Base-by-base conservation (phyloP, 1,139 yeast genomes). In the Suhomyces ambrosiae region DNA sequence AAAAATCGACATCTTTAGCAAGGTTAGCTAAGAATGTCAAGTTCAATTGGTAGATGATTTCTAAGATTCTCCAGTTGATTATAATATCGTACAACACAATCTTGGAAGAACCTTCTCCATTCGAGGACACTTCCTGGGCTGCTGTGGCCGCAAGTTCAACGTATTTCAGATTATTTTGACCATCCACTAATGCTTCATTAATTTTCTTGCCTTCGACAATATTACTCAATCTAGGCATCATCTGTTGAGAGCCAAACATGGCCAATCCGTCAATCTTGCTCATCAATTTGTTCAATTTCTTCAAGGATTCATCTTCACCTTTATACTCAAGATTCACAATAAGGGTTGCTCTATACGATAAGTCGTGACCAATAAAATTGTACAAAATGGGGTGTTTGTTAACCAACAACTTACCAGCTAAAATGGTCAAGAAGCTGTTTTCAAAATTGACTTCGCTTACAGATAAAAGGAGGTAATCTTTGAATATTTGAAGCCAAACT, bases 21-120 rank as follows among this genome's bases (percentile, higher is more conserved):
- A 27, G 54, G 16, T 50, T 45, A 11, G 54, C 49, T 45, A 70
- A 58, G 38, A 60, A 66, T 11, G 48, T 52, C 21, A 62, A 38
- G 35, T 58, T 65, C 37, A 69, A 55, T 38, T 63, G 62, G 40
- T 66, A 61, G 11, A 63, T 45, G 17, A 70, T 52, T 28, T 65
- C 74, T 41, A 68, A 51, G 2, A 69, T 36, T 50, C 76, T 62
- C 74, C 74, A 70, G 19, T 60, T 52, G 14, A 58, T 50, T 3
- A 70, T 37, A 9, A 65, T 38, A 1, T 52, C 56, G 41, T 60
- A 70, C 23, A 58, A 55, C 11, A 24, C 26, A 4, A 32, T 13
- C 17, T 18, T 28, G 17, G 17, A 10, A 12, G 18, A 14, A 2
- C 5, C 6, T 8, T 17, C 2, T 25, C 13, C 7, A 23, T 2